phyloP scores from a whole-genome alignment of 345 rosid species.

The Zanthoxylum bungeanum region DNA sequence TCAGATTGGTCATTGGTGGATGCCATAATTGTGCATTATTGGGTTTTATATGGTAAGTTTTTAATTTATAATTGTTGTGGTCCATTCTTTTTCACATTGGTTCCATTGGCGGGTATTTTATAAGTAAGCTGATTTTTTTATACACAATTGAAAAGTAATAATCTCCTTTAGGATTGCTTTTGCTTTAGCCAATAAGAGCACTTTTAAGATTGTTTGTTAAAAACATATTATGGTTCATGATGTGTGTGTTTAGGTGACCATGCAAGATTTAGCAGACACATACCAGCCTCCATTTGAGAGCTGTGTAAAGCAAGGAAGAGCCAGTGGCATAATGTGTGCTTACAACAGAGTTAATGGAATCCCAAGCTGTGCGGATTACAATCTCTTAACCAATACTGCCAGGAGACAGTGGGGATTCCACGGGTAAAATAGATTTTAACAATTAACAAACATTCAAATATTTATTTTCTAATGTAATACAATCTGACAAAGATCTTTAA shows the following conservation, averaged over 20 bases:
- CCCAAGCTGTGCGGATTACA: constrained; percentile 68
- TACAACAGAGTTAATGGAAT: constrained; percentile 76
- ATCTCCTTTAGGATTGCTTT: neutral
- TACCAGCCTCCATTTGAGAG: constrained; percentile 80
- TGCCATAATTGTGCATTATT: neutral
- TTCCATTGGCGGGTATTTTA: too few species aligned
- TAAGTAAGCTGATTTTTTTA: too few species aligned
- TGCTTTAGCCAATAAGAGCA: neutral
- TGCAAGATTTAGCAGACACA: constrained; percentile 77
- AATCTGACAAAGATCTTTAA: neutral
- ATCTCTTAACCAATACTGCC: constrained; percentile 56
- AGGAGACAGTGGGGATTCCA: constrained; percentile 68
- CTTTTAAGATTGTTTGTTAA: neutral
- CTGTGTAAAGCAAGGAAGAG: constrained; percentile 64
- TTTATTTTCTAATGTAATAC: too few species aligned
- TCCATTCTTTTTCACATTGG: too few species aligned
- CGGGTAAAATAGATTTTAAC: constrained; percentile 47
- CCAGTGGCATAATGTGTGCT: constrained; percentile 88
- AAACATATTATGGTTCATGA: neutral
- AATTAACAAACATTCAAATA: too few species aligned
- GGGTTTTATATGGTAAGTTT: neutral
- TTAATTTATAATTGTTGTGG: neutral
- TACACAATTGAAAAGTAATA: neutral
- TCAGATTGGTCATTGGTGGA: neutral
- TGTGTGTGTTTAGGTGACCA: constrained; percentile 51